Evolutionary conservation across 768 basidiomycete genomes (phyloP).

Genomic region (Auricularia auricula-judae): DNA sequence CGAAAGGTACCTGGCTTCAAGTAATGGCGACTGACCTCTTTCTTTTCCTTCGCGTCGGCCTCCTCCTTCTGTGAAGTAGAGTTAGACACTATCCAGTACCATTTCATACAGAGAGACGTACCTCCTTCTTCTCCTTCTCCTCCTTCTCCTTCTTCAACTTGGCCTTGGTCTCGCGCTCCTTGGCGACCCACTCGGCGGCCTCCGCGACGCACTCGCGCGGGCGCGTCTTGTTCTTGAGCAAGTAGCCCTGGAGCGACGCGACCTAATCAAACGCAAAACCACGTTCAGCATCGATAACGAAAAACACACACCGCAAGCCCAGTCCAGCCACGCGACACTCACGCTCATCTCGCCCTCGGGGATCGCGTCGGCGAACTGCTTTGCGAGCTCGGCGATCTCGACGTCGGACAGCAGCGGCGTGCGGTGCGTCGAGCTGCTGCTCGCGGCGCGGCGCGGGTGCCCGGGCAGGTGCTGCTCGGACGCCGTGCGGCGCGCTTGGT

Average conservation of each 20-base stretch:
- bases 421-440: slow-evolving; percentile 34
- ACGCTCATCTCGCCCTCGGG: slow-evolving; percentile 85
- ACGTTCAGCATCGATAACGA: neutral
- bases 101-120: slow-evolving; percentile 13
- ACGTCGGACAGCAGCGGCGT: slow-evolving; percentile 64
- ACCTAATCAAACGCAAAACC: slow-evolving; percentile 34
- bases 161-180: slow-evolving; percentile 75
- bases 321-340: slow-evolving; percentile 18
- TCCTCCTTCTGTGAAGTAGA: slow-evolving; percentile 5
- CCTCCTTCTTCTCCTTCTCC: slow-evolving; percentile 45
- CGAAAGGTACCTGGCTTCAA: slow-evolving; percentile 7
- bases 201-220: slow-evolving; percentile 78
- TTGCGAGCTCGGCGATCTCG: slow-evolving; percentile 68
- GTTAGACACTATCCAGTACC: slow-evolving; percentile 3
- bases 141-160: slow-evolving; percentile 55
- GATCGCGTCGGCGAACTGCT: slow-evolving; percentile 70
- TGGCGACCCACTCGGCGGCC: slow-evolving; percentile 62
- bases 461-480: slow-evolving; percentile 59
- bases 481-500: slow-evolving; percentile 18
- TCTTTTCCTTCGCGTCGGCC: slow-evolving; percentile 17
- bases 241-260: slow-evolving; percentile 74
- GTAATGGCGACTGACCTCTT: slow-evolving; percentile 33
- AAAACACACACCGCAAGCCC: neutral
- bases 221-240: slow-evolving; percentile 84
- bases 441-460: slow-evolving; percentile 30